Evolutionary conservation across 805 yeast genomes (phyloP).

Genomic region (Pichia rugopelliculosa): DNA sequence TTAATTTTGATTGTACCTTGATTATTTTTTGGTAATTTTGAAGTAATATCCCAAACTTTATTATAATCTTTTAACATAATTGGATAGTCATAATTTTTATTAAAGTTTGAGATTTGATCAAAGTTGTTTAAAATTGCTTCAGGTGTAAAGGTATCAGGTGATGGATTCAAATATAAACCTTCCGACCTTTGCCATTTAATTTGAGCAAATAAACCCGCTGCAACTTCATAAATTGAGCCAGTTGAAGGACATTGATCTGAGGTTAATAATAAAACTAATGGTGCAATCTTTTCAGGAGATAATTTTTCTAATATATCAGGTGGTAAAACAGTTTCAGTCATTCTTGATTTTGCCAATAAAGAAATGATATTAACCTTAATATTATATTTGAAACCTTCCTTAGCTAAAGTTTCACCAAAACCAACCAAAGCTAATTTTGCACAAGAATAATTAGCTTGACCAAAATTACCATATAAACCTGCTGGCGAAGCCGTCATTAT

Average conservation of each 20-base stretch:
- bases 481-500: conserved; percentile 96
- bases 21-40: conserved; percentile 44
- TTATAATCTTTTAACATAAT: conserved; percentile 63
- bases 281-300: conserved; percentile 86
- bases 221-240: conserved; percentile 82
- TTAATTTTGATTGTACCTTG: conserved; percentile 46
- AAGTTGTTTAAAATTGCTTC: conserved; percentile 70
- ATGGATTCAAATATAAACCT: conserved; percentile 75
- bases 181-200: conserved; percentile 92
- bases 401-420: conserved; percentile 87
- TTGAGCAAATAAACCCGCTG: conserved; percentile 89
- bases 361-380: conserved; percentile 84
- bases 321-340: conserved; percentile 89
- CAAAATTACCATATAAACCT: conserved; percentile 93
- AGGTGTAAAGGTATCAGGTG: conserved; percentile 66
- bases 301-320: conserved; percentile 73
- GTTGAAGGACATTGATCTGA: conserved; percentile 57
- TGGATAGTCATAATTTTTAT: conserved; percentile 60
- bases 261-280: conserved; percentile 73
- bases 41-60: conserved; percentile 45
- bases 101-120: conserved; percentile 55
- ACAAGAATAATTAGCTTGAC: conserved; percentile 92
- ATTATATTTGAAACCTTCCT: conserved; percentile 83
- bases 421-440: conserved; percentile 90
- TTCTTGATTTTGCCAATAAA: conserved; percentile 90